A percentile compares a stretch with the other conserved stretches of the same genome.
phyloP scores from a whole-genome alignment of 1,284 basidiomycete species.

The Lignosus rhinocerotis region DNA sequence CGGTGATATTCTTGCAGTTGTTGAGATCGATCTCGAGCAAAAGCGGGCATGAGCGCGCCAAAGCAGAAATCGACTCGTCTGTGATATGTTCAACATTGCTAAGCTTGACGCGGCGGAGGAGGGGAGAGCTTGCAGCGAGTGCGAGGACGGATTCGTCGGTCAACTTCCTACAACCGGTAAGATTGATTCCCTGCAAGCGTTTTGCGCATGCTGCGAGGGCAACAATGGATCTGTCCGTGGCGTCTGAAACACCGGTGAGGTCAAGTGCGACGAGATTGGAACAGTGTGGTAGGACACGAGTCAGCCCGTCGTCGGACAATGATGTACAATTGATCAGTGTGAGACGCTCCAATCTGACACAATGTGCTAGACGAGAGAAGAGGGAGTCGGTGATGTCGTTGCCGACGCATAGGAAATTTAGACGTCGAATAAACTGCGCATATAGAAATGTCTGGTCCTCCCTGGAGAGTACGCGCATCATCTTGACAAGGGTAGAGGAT shows the following conservation, averaged over 20 bases:
- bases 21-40: slow-evolving; percentile 95
- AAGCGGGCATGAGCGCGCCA: slow-evolving; percentile 84
- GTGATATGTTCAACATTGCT: slow-evolving; percentile 78
- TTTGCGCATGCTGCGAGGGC: slow-evolving; percentile 72
- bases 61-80: slow-evolving; percentile 74
- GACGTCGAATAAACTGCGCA: slow-evolving; percentile 83
- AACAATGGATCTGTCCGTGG: slow-evolving; percentile 71
- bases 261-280: slow-evolving; percentile 88
- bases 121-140: slow-evolving; percentile 74
- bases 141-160: slow-evolving; percentile 79
- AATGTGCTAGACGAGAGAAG: slow-evolving; percentile 73
- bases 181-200: slow-evolving; percentile 90
- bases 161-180: slow-evolving; percentile 82
- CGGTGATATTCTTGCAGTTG: slow-evolving; percentile 78
- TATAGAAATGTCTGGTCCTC: slow-evolving; percentile 84
- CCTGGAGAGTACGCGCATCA: slow-evolving; percentile 66
- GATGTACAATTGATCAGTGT: slow-evolving; percentile 85
- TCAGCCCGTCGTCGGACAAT: slow-evolving; percentile 71
- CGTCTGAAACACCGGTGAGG: slow-evolving; percentile 72
- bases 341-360: slow-evolving; percentile 87
- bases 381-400: slow-evolving; percentile 78
- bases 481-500: slow-evolving; percentile 73
- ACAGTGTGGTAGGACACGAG: slow-evolving; percentile 69
- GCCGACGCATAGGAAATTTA: slow-evolving; percentile 85
- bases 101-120: slow-evolving; percentile 88